Evolutionary conservation across 1,284 basidiomycete species (phyloP), one percentile per base, ranked within the genome.

Genomic region (Tremellales sp.): DNA sequence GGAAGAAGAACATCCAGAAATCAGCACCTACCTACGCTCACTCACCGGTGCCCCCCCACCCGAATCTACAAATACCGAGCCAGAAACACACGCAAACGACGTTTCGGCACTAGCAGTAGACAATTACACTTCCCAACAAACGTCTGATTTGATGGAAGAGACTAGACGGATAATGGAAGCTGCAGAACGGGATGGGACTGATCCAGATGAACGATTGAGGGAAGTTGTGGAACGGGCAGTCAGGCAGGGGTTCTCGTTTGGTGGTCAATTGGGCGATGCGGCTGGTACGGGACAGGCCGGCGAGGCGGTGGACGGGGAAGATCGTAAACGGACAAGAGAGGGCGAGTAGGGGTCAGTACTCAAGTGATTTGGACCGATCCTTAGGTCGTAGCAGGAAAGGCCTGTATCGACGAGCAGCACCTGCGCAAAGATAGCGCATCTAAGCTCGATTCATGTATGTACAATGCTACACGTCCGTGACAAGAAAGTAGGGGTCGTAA

Each of bases 1-100:
- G 2, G 73, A 76, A 36, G 86, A 90, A 61, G 89, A 93, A 39
- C 86, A 85, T 64, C 85, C 85, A n/a, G 79, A 83, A 41, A 82
- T 93, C 36, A 79, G 88, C 1, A 73, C 76, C 8, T 90, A 84
- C 73, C 78, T 94, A 35, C 79, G 79, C 52, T 76, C 80, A 3
- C 64, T 70, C 47, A 70, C 70, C 25, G 69, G 73, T 43, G 54
- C 43, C n/a, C 42, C 53, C 40, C 21, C 55, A 23, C 41, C 58
- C 31, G 59, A 25, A n/a, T 40, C 51, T 12, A 25, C 19, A 13
- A 17, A 31, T 5, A 17, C 10, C 15, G 26, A 35, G 3, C 37
- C 41, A 6, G 22, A 21, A 11, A 48, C 26, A 10, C 48, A 7
- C 23, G 45, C 17, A 22, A 46, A 41, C n/a, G 72, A 67, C 48